Conservation (phyloP, 169 alveolate species). For the Babesia ovata region DNA sequence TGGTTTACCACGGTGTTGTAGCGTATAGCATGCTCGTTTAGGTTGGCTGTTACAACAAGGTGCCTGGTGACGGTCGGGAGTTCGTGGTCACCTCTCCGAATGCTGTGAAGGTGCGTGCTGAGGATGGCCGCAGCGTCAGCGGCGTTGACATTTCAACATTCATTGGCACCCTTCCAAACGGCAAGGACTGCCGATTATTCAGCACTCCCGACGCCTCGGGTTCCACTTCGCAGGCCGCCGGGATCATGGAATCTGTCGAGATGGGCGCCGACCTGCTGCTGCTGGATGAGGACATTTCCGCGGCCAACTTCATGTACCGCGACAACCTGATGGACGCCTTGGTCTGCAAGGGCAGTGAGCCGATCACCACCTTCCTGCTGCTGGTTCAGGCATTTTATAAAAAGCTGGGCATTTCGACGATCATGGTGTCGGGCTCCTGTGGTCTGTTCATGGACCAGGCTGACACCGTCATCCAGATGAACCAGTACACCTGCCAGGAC, state of each 20-base stretch:
- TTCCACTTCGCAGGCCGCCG: conserved; percentile 82
- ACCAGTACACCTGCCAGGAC: conserved; percentile 57
- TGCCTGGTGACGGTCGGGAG: conserved; percentile 84
- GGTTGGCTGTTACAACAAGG: conserved; percentile 76
- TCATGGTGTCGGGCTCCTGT: conserved; percentile 67
- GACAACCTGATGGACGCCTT: conserved; percentile 59
- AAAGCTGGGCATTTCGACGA: conserved; percentile 59
- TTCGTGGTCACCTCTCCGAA: conserved; percentile 74
- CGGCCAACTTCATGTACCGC: conserved; percentile 64
- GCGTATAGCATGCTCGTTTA: conserved; percentile 21
- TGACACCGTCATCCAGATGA: conserved; percentile 67
- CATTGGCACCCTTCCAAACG: conserved; percentile 74
- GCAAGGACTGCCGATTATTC: conserved; percentile 51
- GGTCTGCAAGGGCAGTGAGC: conserved; percentile 52
- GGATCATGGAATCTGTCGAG: conserved; percentile 80
- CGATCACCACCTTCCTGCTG: conserved; percentile 53
- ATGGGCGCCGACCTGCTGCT: conserved; percentile 73
- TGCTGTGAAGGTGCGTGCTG: conserved; percentile 72
- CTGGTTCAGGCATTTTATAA: conserved; percentile 49
- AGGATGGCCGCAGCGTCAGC: conserved; percentile 74
- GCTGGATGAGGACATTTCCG: conserved; percentile 80
- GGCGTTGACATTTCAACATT: conserved; percentile 77
- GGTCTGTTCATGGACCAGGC: conserved; percentile 66
- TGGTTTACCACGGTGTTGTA: background rate
- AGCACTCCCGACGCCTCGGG: conserved; percentile 79